A percentile compares a stretch with the other conserved stretches of the same genome.
Evolutionary conservation across 2,329 filamentous ascomycete species (phyloP).

Genomic region (Thelonectria rubi): DNA sequence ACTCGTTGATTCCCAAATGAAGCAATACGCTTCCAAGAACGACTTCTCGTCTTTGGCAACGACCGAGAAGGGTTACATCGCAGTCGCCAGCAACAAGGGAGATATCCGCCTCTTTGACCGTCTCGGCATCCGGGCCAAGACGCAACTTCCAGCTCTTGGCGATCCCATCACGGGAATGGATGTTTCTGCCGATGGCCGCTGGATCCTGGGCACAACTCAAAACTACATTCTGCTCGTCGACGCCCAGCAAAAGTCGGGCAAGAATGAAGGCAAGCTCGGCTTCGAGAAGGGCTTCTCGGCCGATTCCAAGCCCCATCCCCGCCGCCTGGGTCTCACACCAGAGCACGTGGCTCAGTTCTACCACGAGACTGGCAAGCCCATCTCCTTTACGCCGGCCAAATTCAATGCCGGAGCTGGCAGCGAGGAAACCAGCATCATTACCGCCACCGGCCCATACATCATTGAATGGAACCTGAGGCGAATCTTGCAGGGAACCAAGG

Average conservation of each 20-base stretch:
- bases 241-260: constrained; percentile 87
- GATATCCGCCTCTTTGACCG: constrained; percentile 97
- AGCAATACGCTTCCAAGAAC: constrained; percentile 97
- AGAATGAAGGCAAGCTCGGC: constrained; percentile 97
- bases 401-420: constrained; percentile 90
- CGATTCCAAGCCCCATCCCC: constrained; percentile 91
- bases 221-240: constrained; percentile 97
- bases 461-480: constrained; percentile 97
- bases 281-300: constrained; percentile 95
- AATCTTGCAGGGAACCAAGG: constrained; percentile 80
- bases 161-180: constrained; percentile 96
- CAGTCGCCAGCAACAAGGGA: constrained; percentile 96
- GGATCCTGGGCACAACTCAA: constrained; percentile 92
- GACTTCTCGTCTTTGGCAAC: constrained; percentile 95
- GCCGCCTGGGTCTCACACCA: constrained; percentile 86
- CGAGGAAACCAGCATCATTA: constrained; percentile 93
- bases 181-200: constrained; percentile 93
- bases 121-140: constrained; percentile 96
- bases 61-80: constrained; percentile 95
- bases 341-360: constrained; percentile 97
- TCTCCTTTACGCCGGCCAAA: constrained; percentile 89
- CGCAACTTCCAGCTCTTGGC: constrained; percentile 92
- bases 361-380: constrained; percentile 87
- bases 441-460: constrained; percentile 95
- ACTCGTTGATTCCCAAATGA: constrained; percentile 89